phyloP scores from a whole-genome alignment of 2,329 filamentous ascomycete genomes.

The Phyllosticta citrichinensis region DNA sequence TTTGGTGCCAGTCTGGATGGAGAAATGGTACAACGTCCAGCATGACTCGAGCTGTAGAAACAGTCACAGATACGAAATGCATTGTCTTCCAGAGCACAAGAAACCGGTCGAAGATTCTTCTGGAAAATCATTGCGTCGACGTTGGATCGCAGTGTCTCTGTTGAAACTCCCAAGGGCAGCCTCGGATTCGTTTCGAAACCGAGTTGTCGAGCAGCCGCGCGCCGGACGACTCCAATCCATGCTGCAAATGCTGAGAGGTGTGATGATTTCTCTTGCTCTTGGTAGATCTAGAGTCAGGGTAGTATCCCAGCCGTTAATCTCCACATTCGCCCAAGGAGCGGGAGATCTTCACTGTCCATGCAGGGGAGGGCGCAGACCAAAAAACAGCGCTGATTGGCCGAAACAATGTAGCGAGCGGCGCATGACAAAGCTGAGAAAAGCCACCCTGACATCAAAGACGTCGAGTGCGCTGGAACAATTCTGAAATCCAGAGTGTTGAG shows the following conservation, averaged over 20 bases:
- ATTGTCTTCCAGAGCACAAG: neutral
- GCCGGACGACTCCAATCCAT: neutral
- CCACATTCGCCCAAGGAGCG: neutral
- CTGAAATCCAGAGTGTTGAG: neutral
- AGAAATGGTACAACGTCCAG: too few relatives aligned
- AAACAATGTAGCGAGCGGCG: neutral
- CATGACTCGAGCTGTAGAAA: neutral
- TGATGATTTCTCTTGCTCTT: neutral
- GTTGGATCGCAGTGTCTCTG: neutral
- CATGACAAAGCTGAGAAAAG: neutral
- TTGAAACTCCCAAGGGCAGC: neutral
- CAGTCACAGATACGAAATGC: neutral
- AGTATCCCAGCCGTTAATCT: neutral
- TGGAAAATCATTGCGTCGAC: neutral
- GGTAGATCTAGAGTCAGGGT: neutral
- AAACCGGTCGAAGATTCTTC: neutral
- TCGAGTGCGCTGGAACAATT: neutral
- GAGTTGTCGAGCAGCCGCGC: neutral
- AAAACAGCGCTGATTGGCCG: neutral
- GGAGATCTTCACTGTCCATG: neutral
- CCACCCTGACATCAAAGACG: neutral
- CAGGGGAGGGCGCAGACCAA: neutral
- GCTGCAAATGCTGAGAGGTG: neutral
- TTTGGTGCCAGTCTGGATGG: neutral
- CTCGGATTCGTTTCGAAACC: neutral